phyloP scores from a whole-genome alignment of 345 rosid species.

The Fremontodendron californicum region DNA sequence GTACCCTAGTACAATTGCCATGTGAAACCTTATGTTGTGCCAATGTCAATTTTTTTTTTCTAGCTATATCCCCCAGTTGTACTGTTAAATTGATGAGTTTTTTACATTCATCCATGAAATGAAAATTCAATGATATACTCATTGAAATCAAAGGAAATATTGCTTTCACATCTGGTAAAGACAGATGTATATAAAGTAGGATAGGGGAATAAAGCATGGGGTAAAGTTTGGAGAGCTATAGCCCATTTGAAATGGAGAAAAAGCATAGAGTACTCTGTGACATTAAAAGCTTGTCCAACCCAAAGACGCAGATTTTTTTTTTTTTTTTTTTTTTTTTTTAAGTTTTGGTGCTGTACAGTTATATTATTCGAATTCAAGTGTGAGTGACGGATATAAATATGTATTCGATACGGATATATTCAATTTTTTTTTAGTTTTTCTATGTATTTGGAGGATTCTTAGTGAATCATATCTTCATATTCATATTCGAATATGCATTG shows the following conservation, averaged over 20 bases:
- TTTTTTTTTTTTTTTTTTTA: not conserved
- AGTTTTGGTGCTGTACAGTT: constrained; percentile 25
- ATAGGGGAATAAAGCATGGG: constrained; percentile 25
- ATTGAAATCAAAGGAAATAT: not conserved
- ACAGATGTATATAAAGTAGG: constrained; percentile 8
- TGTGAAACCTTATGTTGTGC: constrained; percentile 26
- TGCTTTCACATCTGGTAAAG: constrained; percentile 15
- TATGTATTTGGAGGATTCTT: too few species aligned
- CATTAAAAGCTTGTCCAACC: constrained; percentile 25
- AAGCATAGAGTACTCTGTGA: constrained; percentile 24
- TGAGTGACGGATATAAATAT: too few species aligned
- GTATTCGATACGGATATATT: too few species aligned
- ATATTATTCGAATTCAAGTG: too few species aligned
- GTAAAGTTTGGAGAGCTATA: not conserved
- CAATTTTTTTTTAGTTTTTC: too few species aligned
- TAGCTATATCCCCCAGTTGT: not conserved
- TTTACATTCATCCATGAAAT: not conserved
- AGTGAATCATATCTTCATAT: too few species aligned
- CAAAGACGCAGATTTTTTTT: constrained; percentile 12
- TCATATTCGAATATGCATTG: too few species aligned
- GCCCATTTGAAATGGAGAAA: constrained; percentile 15
- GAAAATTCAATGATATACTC: not conserved
- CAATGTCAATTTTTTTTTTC: constrained; percentile 15
- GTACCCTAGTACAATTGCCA: constrained; percentile 20
- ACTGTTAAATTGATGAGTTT: not conserved